Conservation (phyloP, 192 early-diverging fungal genomes). For the Diversispora eburnea region DNA sequence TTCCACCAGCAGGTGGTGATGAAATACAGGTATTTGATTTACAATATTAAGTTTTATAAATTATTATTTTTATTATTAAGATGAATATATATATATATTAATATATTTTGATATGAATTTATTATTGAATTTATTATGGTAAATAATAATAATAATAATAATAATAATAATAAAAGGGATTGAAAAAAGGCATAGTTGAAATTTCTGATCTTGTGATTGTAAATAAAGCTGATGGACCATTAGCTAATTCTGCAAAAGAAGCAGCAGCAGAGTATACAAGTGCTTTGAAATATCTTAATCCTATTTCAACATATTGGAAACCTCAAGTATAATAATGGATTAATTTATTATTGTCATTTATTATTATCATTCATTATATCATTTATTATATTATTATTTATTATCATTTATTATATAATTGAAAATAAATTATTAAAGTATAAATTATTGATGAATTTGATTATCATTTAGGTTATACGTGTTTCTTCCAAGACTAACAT, state of each 20-base stretch:
- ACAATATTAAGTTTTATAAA: background rate
- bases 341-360: background rate
- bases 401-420: too few relatives aligned
- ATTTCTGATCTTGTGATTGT: conserved; percentile 77
- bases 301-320: conserved; percentile 41
- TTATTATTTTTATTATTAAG: background rate
- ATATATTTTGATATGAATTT: background rate
- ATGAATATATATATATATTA: background rate
- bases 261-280: conserved; percentile 67
- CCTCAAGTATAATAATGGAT: conserved; percentile 31
- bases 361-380: too few relatives aligned
- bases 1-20: conserved; percentile 80
- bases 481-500: conserved; percentile 52
- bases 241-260: conserved; percentile 59
- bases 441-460: background rate
- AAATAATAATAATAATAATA: background rate
- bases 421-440: background rate
- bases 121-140: background rate
- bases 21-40: conserved; percentile 65
- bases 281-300: conserved; percentile 65
- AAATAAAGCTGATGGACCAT: conserved; percentile 75
- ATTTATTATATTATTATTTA: too few relatives aligned
- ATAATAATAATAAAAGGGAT: conserved; percentile 44
- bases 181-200: conserved; percentile 88
- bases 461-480: conserved; percentile 43